phyloP scores from a whole-genome alignment of 352 stramenopile species.

The Phytophthora agathidicida region DNA sequence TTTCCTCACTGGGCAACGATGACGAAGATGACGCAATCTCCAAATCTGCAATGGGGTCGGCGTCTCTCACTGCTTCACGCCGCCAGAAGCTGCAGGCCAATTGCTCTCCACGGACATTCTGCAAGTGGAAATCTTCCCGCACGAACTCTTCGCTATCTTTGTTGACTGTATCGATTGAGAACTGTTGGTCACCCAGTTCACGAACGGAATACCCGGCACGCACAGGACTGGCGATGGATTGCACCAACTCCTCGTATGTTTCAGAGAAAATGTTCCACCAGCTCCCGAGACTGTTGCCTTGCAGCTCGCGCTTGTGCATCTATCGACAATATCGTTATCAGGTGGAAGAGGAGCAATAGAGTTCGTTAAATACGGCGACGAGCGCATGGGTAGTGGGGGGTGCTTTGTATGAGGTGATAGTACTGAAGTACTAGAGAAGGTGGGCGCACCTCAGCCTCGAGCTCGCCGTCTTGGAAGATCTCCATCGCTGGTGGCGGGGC shows the following conservation, averaged over 20 bases:
- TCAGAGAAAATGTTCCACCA: slow-evolving; percentile 79
- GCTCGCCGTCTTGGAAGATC: slow-evolving; percentile 82
- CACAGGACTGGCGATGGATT: slow-evolving; percentile 68
- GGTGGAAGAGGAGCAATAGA: background rate
- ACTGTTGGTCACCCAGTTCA: slow-evolving; percentile 51
- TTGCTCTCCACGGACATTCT: slow-evolving; percentile 52
- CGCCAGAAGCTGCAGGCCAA: slow-evolving; percentile 81
- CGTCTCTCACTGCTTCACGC: slow-evolving; percentile 25
- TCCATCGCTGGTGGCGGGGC: slow-evolving; percentile 62
- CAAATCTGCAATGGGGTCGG: slow-evolving; percentile 28
- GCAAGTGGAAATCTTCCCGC: slow-evolving; percentile 68
- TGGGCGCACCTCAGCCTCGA: slow-evolving; percentile 69
- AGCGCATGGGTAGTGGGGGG: background rate
- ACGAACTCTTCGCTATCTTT: slow-evolving; percentile 27
- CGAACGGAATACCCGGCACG: slow-evolving; percentile 61
- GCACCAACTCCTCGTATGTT: slow-evolving; percentile 78
- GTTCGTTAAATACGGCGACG: slow-evolving; percentile 4
- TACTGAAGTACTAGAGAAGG: background rate
- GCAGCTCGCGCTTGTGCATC: slow-evolving; percentile 66
- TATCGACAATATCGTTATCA: slow-evolving; percentile 25
- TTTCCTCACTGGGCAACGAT: slow-evolving; percentile 19
- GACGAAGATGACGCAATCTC: background rate
- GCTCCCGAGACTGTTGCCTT: slow-evolving; percentile 54
- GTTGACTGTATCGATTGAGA: slow-evolving; percentile 11
- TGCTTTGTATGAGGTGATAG: background rate